These are phyloP conservation scores for Teratosphaeriaceae sp. DNA, from an alignment of 2,329 filamentous ascomycete genomes.

Conservation along the genomic window DNA sequence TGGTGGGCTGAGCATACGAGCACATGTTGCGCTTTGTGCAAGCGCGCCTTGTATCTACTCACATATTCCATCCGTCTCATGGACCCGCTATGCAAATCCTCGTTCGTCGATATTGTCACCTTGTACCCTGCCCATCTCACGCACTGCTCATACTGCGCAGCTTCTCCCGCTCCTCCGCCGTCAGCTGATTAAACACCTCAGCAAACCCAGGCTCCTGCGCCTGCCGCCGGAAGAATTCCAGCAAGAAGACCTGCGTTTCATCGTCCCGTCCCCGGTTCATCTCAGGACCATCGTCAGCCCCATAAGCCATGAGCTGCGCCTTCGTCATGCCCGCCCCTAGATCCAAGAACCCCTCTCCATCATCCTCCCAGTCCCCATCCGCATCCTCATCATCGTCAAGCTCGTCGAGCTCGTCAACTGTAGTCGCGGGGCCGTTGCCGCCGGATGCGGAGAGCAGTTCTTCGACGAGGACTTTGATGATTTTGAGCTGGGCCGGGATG, in stretches of 20 bases:
- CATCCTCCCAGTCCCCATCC: slow-evolving; percentile 69
- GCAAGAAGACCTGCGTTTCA: slow-evolving; percentile 79
- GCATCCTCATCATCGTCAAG: slow-evolving; percentile 69
- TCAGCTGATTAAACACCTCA: slow-evolving; percentile 49
- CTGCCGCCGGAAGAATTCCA: slow-evolving; percentile 66
- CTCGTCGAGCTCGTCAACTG: slow-evolving; percentile 57
- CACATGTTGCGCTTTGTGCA: not conserved
- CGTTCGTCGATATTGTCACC: slow-evolving; percentile 1
- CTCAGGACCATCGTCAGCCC: slow-evolving; percentile 45
- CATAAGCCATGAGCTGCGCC: slow-evolving; percentile 73
- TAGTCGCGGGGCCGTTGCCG: slow-evolving; percentile 36
- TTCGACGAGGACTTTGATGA: slow-evolving; percentile 90
- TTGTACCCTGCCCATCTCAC: not conserved
- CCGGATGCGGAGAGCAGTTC: slow-evolving; percentile 80
- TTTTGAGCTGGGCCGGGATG: slow-evolving; percentile 84
- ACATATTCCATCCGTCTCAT: no score
- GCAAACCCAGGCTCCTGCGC: slow-evolving; percentile 49
- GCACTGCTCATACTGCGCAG: slow-evolving; percentile 31
- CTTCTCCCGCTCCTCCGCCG: slow-evolving; percentile 48
- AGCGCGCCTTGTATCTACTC: not conserved
- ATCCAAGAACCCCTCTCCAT: slow-evolving; percentile 65
- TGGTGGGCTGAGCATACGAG: no score
- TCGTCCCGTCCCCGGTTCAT: slow-evolving; percentile 67
- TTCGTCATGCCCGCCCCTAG: slow-evolving; percentile 52
- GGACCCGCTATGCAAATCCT: slow-evolving; percentile 2